Percentiles rank a stretch among this genome's conserved stretches.
These are phyloP conservation scores for Solanum etuberosum DNA, from an alignment of 257 asterid genomes.

Conservation along the genomic window DNA sequence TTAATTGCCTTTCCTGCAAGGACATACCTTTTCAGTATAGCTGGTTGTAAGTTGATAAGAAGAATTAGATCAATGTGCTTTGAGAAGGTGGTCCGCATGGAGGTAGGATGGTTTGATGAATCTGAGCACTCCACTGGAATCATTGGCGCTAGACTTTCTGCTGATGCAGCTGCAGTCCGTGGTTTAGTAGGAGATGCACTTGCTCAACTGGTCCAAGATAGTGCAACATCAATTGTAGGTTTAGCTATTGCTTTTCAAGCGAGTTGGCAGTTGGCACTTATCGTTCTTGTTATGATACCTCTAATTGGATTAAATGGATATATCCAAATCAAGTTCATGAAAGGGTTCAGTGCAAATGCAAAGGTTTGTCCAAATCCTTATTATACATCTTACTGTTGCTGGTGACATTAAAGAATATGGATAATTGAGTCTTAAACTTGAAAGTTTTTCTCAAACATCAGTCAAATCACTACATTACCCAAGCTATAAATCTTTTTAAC, in stretches of 20 bases:
- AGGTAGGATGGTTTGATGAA: conserved; percentile 84
- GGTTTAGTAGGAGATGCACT: conserved; percentile 84
- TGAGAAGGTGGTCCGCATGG: conserved; percentile 80
- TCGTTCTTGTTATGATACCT: conserved; percentile 57
- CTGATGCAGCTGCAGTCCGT: conserved; percentile 74
- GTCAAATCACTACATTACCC: neutral
- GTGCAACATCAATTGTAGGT: conserved; percentile 47
- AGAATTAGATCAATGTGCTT: conserved; percentile 72
- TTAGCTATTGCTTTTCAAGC: conserved; percentile 55
- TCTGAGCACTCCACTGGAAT: conserved; percentile 74
- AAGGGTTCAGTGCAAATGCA: conserved; percentile 72
- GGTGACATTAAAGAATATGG: neutral
- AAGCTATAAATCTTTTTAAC: neutral
- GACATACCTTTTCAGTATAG: conserved; percentile 66
- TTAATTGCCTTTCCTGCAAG: conserved; percentile 66
- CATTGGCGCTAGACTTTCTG: conserved; percentile 74
- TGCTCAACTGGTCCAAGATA: conserved; percentile 75
- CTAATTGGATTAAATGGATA: conserved; percentile 55
- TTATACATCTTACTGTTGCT: neutral
- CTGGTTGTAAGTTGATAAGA: conserved; percentile 68
- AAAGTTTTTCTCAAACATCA: neutral
- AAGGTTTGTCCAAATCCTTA: conserved; percentile 26
- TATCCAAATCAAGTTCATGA: conserved; percentile 56
- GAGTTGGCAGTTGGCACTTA: conserved; percentile 67
- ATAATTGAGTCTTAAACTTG: neutral